Evolutionary conservation across 768 basidiomycete species (phyloP).

Genomic region (Suillus brevipes): DNA sequence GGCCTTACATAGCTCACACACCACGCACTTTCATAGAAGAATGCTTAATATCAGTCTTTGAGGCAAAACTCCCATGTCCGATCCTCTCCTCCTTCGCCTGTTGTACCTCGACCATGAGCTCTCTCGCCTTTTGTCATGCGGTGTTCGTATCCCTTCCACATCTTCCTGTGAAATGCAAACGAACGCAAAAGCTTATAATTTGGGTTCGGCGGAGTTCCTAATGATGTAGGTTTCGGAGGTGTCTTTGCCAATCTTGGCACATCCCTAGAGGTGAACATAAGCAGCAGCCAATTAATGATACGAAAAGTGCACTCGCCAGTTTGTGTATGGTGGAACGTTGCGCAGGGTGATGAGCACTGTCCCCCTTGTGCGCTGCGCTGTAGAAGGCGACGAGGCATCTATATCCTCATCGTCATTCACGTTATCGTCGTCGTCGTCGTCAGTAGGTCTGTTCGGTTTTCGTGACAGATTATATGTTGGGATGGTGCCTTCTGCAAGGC

Average conservation of each 20-base stretch:
- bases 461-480: constrained; percentile 42
- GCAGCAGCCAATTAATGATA: constrained; percentile 12
- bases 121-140: constrained; percentile 91
- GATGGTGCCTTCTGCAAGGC: constrained; percentile 58
- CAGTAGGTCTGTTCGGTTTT: constrained; percentile 42
- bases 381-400: constrained; percentile 8
- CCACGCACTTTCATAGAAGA: neutral
- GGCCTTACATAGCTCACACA: constrained; percentile 10
- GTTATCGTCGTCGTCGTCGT: constrained; percentile 43
- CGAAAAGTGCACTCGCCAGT: constrained; percentile 55
- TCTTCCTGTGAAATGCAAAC: constrained; percentile 68
- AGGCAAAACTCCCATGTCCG: constrained; percentile 88
- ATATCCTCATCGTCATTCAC: constrained; percentile 20
- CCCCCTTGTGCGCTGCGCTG: constrained; percentile 44
- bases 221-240: constrained; percentile 55
- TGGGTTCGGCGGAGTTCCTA: constrained; percentile 57
- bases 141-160: constrained; percentile 88
- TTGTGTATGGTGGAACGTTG: constrained; percentile 83
- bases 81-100: constrained; percentile 74
- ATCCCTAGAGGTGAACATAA: constrained; percentile 51
- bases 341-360: constrained; percentile 85
- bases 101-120: constrained; percentile 62
- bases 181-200: constrained; percentile 72
- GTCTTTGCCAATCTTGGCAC: constrained; percentile 73
- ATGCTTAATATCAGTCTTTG: constrained; percentile 20